Evolutionary conservation across 139 green algal species (phyloP), one percentile per base, ranked within the genome.

Genomic region (Zygnema cylindricum): DNA sequence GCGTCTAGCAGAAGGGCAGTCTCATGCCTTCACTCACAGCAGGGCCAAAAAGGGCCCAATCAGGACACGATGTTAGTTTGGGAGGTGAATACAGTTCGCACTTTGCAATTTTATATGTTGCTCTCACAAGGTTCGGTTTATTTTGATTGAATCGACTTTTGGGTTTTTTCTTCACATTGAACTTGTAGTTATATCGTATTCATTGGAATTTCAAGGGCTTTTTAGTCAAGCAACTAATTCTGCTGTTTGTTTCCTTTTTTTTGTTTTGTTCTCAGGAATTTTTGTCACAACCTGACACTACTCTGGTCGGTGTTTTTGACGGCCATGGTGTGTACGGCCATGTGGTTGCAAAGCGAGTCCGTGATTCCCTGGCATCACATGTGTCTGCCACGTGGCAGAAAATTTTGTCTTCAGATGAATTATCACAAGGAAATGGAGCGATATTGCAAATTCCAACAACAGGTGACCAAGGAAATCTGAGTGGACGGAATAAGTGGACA

Each of bases 41-140:
- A 35, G n/a, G 82, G 82, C 82, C 32, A 84, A 69, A 85, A 87
- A 35, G 55, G 55, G 1, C 75, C n/a, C 55, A 87, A 87, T 40
- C 82, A 87, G 82, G 82, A 87, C 55, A 38, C 82, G 21, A 87
- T 87, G 82, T 63, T 87, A 69, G 55, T 84, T 30, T 87, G 82
- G 82, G 55, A 87, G 82, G 82, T 87, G 35, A 39, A 69, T 1
- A 38, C 25, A 41, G 25, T 11, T 55, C 25, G 25, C 57, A 35
- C 30, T 73, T 35, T 30, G 30, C 57, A 25, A 73, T 30, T 30
- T 73, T 30, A 25, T 73, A 25, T 25, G 30, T 73, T 30, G 30
- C 30, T 73, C 57, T 35, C 57, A 35, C 57, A 73, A 30, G 30
- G 30, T 25, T 73, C 57, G 25, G 25, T 30, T 30, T 25, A 30